Evolutionary conservation across 192 early-diverging fungal species (phyloP), one percentile per base, ranked within the genome.

Genomic region (Thamnidium elegans): DNA sequence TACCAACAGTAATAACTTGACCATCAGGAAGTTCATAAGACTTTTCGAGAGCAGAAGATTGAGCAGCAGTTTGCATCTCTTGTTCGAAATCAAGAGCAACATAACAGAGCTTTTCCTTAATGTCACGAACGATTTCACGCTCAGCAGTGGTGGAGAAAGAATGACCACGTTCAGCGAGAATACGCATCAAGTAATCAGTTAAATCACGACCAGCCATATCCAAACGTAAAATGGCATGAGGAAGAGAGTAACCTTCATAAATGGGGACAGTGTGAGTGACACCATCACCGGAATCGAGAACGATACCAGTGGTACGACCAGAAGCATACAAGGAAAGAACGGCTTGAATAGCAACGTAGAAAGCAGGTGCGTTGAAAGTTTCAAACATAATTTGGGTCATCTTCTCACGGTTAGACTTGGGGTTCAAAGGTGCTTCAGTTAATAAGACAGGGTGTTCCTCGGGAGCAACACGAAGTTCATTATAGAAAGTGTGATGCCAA

Each of bases 311-410:
- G 71, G 92, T 95, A 86, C 92, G 91, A 74, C 95, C 95, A 56
- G 93, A 95, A 56, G 95, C 93, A 78, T 96, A 97, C 42, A 97
- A 86, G 72, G 97, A 93, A 34, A 99, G 85, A 7, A 96, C 97
- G 55, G 95, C 94, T 68, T 96, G 95, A 78, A 96, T 98, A 74
- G 89, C 85, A 60, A 99, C 94, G 79, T 97, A 99, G 87, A 97
- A 95, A 59, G 92, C 97, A 64, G 93, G 94, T 50, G 87, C 85
- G 77, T 94, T 94, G 89, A 97, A 98, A 70, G 93, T 93, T 85
- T 97, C 97, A 71, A 97, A 99, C 94, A 97, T 97, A 76, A 99
- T 95, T 82, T 99, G 93, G 67, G 92, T 92, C 94, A 97, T 98
- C 89, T 95, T 96, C 78, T 97, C 95, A 74, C 97, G 93, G 87